phyloP scores from a whole-genome alignment of 1,284 basidiomycete genomes.

The Melampsora americana region DNA sequence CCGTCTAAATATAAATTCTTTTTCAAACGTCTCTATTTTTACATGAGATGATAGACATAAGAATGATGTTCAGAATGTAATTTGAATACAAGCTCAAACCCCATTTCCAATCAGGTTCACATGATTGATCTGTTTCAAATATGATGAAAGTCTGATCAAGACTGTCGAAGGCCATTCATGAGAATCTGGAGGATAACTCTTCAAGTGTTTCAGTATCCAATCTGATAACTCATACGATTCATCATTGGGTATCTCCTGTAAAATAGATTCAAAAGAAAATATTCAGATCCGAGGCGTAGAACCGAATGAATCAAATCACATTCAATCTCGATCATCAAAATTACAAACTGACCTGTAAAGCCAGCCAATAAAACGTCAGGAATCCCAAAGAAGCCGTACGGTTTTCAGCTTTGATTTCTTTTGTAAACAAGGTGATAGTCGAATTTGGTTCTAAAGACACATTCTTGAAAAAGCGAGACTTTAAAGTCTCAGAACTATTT shows the following conservation, averaged over 20 bases:
- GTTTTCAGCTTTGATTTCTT: neutral
- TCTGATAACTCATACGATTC: neutral
- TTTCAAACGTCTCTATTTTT: no score
- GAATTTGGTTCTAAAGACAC: no score
- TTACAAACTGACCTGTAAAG: constrained; percentile 12
- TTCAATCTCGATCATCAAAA: neutral
- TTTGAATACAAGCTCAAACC: no score
- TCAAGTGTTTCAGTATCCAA: neutral
- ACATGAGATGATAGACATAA: no score
- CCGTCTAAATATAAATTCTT: no score
- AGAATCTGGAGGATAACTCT: neutral
- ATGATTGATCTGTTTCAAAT: neutral
- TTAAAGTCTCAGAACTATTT: neutral
- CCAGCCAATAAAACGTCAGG: constrained; percentile 21
- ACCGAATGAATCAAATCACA: neutral
- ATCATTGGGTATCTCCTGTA: neutral
- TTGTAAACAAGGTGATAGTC: constrained; percentile 7
- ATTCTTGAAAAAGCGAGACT: neutral
- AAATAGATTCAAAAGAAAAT: neutral
- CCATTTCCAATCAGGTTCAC: no score
- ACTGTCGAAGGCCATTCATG: neutral
- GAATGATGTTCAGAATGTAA: no score
- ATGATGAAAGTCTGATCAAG: neutral
- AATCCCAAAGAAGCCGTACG: neutral
- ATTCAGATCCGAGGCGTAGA: neutral